Evolutionary conservation across 1,284 basidiomycete genomes (phyloP).

Genomic region (Trametes versicolor): DNA sequence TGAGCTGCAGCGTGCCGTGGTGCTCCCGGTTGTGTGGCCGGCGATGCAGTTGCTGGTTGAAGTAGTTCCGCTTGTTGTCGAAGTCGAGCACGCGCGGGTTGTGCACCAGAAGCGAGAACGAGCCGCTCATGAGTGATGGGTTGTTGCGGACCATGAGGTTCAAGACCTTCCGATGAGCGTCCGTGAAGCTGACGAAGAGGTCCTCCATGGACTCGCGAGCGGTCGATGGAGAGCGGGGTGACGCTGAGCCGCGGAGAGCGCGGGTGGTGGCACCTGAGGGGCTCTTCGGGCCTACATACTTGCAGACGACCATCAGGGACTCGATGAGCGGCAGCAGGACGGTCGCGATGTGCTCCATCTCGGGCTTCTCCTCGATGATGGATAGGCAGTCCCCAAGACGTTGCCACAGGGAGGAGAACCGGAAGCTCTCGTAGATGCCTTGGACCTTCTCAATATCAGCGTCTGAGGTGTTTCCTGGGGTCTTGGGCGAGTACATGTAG

Average conservation of each 20-base stretch:
- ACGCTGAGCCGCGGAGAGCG: conserved; percentile 64
- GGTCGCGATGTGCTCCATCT: conserved; percentile 89
- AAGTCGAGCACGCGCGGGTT: conserved; percentile 98
- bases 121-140: conserved; percentile 97
- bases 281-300: conserved; percentile 82
- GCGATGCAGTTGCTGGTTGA: conserved; percentile 95
- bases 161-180: conserved; percentile 93
- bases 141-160: conserved; percentile 99
- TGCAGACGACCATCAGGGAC: conserved; percentile 98
- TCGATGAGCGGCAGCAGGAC: conserved; percentile 93
- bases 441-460: conserved; percentile 83
- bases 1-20: conserved; percentile 88
- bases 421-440: conserved; percentile 88
- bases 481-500: conserved; percentile 88
- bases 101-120: conserved; percentile 95
- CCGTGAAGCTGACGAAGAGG: conserved; percentile 94
- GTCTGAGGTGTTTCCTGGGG: conserved; percentile 48
- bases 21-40: conserved; percentile 84
- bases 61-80: conserved; percentile 99
- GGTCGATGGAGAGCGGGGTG: conserved; percentile 72
- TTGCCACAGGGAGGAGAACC: conserved; percentile 87
- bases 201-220: conserved; percentile 84
- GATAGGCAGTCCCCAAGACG: conserved; percentile 87
- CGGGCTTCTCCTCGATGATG: conserved; percentile 81
- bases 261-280: conserved; percentile 54